Evolutionary conservation across 225 moss, liverwort and hornwort genomes (phyloP).

Genomic region (Pleurozium schreberi): DNA sequence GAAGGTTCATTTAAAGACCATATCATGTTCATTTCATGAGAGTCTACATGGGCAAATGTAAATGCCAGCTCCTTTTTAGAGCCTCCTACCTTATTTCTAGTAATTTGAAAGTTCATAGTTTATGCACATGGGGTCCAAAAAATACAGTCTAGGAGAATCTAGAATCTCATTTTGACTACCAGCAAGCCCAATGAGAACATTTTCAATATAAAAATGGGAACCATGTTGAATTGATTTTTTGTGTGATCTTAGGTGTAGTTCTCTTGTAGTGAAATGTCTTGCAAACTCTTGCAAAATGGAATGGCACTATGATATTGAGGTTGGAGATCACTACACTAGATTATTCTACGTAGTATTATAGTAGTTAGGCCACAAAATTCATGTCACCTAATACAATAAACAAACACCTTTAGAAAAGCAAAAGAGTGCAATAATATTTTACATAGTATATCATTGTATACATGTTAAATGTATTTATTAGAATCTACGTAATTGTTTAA

Average conservation of each 20-base stretch:
- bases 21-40: too few relatives aligned
- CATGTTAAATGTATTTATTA: neutral
- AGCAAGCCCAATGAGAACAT: neutral
- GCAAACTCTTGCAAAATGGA: neutral
- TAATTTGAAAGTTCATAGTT: neutral
- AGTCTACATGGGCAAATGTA: too few relatives aligned
- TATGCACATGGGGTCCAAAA: neutral
- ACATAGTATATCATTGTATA: neutral
- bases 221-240: neutral
- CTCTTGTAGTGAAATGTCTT: neutral
- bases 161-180: neutral
- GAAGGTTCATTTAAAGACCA: too few relatives aligned
- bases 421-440: neutral
- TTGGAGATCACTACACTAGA: neutral
- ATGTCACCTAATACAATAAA: neutral
- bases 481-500: neutral
- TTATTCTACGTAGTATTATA: neutral
- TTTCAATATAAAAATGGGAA: neutral
- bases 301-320: neutral
- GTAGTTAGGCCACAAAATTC: neutral
- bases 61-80: too few relatives aligned
- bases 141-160: neutral
- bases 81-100: accelerated
- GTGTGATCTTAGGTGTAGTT: neutral
- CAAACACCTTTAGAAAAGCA: neutral